Evolutionary conservation across 2,329 filamentous ascomycete genomes (phyloP).

Genomic region (Alternaria tenuissima): DNA sequence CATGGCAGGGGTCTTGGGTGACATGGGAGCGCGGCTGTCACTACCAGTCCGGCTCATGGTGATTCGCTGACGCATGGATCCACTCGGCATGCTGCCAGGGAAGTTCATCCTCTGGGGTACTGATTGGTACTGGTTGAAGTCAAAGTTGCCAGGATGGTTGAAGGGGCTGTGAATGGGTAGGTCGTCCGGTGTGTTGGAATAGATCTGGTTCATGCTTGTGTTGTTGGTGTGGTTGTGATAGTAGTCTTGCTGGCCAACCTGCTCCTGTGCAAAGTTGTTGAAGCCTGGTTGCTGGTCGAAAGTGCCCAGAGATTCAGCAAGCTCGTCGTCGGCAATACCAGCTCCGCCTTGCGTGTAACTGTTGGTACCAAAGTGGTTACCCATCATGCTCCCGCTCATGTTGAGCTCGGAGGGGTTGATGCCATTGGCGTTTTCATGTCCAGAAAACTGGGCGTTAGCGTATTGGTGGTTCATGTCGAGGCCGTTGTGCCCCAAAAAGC

Average conservation of each 20-base stretch:
- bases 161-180: constrained; percentile 93
- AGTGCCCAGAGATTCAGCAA: constrained; percentile 73
- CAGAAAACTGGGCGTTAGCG: constrained; percentile 57
- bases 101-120: constrained; percentile 64
- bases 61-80: constrained; percentile 48
- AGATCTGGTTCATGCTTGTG: constrained; percentile 75
- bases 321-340: constrained; percentile 85
- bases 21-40: constrained; percentile 80
- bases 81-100: constrained; percentile 42
- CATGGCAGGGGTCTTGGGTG: constrained; percentile 83
- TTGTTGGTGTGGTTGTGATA: constrained; percentile 53
- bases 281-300: constrained; percentile 56
- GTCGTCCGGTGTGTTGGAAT: constrained; percentile 90
- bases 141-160: constrained; percentile 72
- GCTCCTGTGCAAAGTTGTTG: constrained; percentile 64
- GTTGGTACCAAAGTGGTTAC: constrained; percentile 67
- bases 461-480: constrained; percentile 62
- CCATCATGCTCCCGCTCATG: constrained; percentile 68
- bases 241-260: constrained; percentile 66
- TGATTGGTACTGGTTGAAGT: constrained; percentile 77
- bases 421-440: constrained; percentile 50
- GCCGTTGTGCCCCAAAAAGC: constrained; percentile 59
- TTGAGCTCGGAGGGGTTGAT: constrained; percentile 87
- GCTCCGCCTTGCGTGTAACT: constrained; percentile 81
- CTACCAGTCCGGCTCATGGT: constrained; percentile 69